These are phyloP conservation scores for Malassezia slooffiae DNA, from an alignment of 1,284 basidiomycete genomes.

Conservation along the genomic window DNA sequence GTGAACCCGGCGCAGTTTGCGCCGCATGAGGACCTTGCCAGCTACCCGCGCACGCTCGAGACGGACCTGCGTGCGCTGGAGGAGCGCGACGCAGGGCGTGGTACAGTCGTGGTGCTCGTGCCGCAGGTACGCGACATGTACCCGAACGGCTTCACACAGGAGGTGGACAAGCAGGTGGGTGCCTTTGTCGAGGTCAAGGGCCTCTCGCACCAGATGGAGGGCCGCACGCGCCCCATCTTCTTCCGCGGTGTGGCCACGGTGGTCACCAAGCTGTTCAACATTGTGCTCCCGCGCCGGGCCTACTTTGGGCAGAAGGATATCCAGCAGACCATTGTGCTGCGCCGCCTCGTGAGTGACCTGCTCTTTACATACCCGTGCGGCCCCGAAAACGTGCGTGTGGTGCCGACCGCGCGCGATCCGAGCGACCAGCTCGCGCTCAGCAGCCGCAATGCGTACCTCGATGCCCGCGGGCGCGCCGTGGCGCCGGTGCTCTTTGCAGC, in stretches of 20 bases:
- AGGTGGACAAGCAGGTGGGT: slow-evolving; percentile 65
- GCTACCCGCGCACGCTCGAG: slow-evolving; percentile 68
- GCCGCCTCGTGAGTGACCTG: slow-evolving; percentile 71
- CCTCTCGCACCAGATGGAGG: slow-evolving; percentile 73
- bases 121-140: slow-evolving; percentile 55
- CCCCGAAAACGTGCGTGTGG: slow-evolving; percentile 57
- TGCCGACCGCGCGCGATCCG: slow-evolving; percentile 63
- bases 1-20: slow-evolving; percentile 97
- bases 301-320: slow-evolving; percentile 99
- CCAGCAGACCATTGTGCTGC: slow-evolving; percentile 79
- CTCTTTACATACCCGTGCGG: slow-evolving; percentile 62
- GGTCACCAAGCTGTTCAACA: slow-evolving; percentile 88
- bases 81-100: slow-evolving; percentile 29
- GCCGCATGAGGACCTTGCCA: slow-evolving; percentile 79
- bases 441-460: slow-evolving; percentile 79
- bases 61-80: slow-evolving; percentile 29
- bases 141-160: slow-evolving; percentile 66
- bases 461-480: slow-evolving; percentile 55
- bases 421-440: slow-evolving; percentile 68
- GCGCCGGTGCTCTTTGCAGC: slow-evolving; percentile 67
- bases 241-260: slow-evolving; percentile 93
- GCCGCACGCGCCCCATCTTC: slow-evolving; percentile 69
- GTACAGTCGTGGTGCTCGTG: slow-evolving; percentile 23
- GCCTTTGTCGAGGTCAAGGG: slow-evolving; percentile 85
- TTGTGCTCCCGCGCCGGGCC: slow-evolving; percentile 73